Conservation (phyloP, 345 rosid genomes). For the Hevea brasiliensis region DNA sequence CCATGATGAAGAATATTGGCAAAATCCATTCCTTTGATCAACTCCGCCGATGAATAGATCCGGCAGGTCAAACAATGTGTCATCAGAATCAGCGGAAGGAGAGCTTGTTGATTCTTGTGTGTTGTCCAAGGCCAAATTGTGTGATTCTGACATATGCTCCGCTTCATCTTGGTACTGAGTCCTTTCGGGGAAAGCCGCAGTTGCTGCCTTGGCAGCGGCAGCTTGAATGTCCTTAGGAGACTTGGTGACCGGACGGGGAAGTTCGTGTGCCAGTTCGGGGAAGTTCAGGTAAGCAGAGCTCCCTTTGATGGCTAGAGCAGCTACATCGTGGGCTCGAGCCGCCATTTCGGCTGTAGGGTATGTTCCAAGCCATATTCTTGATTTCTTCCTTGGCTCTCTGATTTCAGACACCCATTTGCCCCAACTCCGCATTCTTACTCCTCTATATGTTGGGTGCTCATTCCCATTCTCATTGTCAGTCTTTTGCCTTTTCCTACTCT, state of each 20-base stretch:
- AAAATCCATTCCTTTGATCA: slow-evolving; percentile 42
- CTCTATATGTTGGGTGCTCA: slow-evolving; percentile 60
- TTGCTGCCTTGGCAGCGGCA: slow-evolving; percentile 56
- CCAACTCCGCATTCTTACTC: slow-evolving; percentile 79
- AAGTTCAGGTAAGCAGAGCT: slow-evolving; percentile 60
- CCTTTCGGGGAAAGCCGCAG: slow-evolving; percentile 33
- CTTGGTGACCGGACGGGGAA: slow-evolving; percentile 50
- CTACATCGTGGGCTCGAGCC: slow-evolving; percentile 83
- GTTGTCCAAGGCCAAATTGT: slow-evolving; percentile 22
- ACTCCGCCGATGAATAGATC: slow-evolving; percentile 56
- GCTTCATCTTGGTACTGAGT: slow-evolving; percentile 25
- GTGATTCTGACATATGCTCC: background rate
- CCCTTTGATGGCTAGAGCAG: slow-evolving; percentile 75
- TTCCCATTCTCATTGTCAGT: background rate
- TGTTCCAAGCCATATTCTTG: slow-evolving; percentile 86
- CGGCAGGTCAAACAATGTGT: slow-evolving; percentile 77
- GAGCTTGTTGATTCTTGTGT: slow-evolving; percentile 45
- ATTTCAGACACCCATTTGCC: slow-evolving; percentile 93
- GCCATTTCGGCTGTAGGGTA: slow-evolving; percentile 79
- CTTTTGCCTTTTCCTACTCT: slow-evolving; percentile 31
- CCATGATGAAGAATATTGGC: slow-evolving; percentile 57
- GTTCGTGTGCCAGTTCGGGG: slow-evolving; percentile 46
- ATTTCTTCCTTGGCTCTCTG: slow-evolving; percentile 72
- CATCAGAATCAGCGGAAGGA: slow-evolving; percentile 44
- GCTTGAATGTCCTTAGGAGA: slow-evolving; percentile 65